phyloP scores from a whole-genome alignment of 768 basidiomycete species.

The Kwoniella dejecticola region DNA sequence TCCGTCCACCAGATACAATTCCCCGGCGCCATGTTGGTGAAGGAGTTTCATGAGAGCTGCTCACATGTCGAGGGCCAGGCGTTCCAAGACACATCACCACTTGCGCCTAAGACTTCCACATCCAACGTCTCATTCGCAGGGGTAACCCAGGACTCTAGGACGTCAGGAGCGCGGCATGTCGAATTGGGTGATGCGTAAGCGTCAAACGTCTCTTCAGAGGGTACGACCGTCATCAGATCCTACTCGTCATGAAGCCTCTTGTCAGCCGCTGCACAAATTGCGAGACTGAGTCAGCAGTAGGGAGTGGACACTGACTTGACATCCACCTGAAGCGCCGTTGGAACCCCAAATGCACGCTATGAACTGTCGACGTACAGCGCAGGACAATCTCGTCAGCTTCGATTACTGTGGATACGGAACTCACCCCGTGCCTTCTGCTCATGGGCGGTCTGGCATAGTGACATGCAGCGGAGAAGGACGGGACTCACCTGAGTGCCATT shows the following conservation, averaged over 20 bases:
- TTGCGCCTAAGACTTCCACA: slow-evolving; percentile 28
- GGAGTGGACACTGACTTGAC: slow-evolving; percentile 32
- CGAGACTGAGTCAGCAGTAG: background rate
- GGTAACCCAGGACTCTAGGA: slow-evolving; percentile 41
- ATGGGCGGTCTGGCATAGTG: too few relatives aligned
- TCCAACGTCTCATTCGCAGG: slow-evolving; percentile 23
- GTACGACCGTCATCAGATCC: slow-evolving; percentile 40
- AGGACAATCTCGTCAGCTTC: background rate
- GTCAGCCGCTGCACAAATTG: background rate
- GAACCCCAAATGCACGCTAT: slow-evolving; percentile 41
- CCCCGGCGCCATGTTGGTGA: too few relatives aligned
- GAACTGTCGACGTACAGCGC: slow-evolving; percentile 32
- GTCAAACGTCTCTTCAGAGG: slow-evolving; percentile 12
- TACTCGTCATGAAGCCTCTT: background rate
- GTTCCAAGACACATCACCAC: slow-evolving; percentile 31
- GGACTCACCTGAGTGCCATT: slow-evolving; percentile 33
- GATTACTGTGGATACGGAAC: too few relatives aligned
- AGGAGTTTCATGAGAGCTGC: background rate
- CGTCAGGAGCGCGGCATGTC: slow-evolving; percentile 20
- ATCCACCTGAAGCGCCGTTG: slow-evolving; percentile 39
- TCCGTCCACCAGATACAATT: background rate
- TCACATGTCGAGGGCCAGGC: slow-evolving; percentile 43
- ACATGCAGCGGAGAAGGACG: background rate
- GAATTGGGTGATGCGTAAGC: slow-evolving; percentile 25
- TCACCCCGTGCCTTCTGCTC: too few relatives aligned